Conservation (phyloP, 2,329 filamentous ascomycete genomes). For the Escovopsis sp. region DNA sequence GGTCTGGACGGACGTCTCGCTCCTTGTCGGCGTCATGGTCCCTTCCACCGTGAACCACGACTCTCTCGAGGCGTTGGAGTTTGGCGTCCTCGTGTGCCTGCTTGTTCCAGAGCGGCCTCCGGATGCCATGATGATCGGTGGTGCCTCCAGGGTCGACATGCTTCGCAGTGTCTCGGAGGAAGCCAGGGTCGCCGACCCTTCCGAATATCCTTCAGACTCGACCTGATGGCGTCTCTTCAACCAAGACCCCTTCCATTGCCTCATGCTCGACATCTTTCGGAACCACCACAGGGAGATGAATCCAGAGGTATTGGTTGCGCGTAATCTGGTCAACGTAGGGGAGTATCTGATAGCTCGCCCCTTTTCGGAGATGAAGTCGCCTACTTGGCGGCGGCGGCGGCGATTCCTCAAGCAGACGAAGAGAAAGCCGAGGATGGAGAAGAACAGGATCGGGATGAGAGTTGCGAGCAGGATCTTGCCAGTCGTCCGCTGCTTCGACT, state of each 20-base stretch:
- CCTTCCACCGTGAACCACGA: conserved; percentile 24
- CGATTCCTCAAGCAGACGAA: conserved; percentile 21
- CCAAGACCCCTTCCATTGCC: conserved; percentile 7
- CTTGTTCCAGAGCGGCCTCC: conserved; percentile 10
- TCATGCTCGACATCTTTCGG: conserved; percentile 7
- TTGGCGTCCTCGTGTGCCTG: conserved; percentile 9
- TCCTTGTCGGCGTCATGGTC: conserved; percentile 11
- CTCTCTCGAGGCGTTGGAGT: conserved; percentile 13
- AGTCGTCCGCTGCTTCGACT: conserved; percentile 14
- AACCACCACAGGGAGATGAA: conserved; percentile 7
- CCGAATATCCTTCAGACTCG: conserved; percentile 13
- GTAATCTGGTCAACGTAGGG: conserved; percentile 16
- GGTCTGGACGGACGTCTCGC: conserved; percentile 13
- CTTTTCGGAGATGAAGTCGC: conserved; percentile 15
- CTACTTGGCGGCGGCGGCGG: conserved; percentile 10
- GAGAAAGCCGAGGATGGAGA: conserved; percentile 19
- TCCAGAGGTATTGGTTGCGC: conserved; percentile 13
- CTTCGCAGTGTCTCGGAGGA: conserved; percentile 15
- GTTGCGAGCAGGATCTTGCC: conserved; percentile 27
- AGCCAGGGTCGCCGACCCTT: conserved; percentile 9
- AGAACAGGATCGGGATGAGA: conserved; percentile 27
- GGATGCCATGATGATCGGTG: conserved; percentile 12
- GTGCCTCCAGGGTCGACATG: conserved; percentile 11
- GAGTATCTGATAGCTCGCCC: conserved; percentile 19
- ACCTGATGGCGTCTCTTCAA: conserved; percentile 9